Conservation (phyloP, 2,329 filamentous ascomycete genomes). For the Sporothrix humicola region DNA sequence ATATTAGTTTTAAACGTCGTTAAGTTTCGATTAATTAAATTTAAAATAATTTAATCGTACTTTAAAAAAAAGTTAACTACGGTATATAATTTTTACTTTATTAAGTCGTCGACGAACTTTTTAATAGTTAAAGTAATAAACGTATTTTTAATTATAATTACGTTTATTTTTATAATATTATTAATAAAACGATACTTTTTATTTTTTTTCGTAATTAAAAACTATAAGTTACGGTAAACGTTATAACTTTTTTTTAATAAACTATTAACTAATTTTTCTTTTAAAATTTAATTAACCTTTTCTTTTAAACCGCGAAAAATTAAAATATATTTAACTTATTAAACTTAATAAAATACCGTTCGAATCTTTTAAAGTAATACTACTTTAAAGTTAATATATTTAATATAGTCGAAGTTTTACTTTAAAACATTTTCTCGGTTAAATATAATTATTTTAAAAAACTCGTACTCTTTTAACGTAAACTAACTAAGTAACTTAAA, state of each 20-base stretch:
- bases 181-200: slow-evolving; percentile 16
- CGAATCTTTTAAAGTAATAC: not conserved
- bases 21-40: too few species aligned
- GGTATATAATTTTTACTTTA: not conserved
- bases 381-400: too few species aligned
- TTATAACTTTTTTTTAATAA: slow-evolving; percentile 24
- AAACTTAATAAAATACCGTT: not conserved
- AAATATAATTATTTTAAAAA: too few species aligned
- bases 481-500: not conserved
- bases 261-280: not conserved
- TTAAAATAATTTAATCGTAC: too few species aligned
- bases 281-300: not conserved
- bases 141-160: not conserved
- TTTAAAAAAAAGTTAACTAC: not conserved
- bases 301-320: not conserved
- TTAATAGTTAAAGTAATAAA: not conserved
- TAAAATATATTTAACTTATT: slow-evolving; percentile 51
- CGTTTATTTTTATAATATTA: slow-evolving; percentile 27
- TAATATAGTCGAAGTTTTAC: too few species aligned
- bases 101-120: slow-evolving; percentile 13
- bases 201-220: slow-evolving; percentile 23
- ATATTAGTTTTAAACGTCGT: too few species aligned
- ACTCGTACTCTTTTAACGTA: too few species aligned
- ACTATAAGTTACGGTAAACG: slow-evolving; percentile 5
- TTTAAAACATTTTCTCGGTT: too few species aligned